A percentile compares a stretch with the other conserved stretches of the same genome.
These are phyloP conservation scores for Meyerozyma sp. DNA, from an alignment of 1,139 yeast genomes.

Conservation along the genomic window DNA sequence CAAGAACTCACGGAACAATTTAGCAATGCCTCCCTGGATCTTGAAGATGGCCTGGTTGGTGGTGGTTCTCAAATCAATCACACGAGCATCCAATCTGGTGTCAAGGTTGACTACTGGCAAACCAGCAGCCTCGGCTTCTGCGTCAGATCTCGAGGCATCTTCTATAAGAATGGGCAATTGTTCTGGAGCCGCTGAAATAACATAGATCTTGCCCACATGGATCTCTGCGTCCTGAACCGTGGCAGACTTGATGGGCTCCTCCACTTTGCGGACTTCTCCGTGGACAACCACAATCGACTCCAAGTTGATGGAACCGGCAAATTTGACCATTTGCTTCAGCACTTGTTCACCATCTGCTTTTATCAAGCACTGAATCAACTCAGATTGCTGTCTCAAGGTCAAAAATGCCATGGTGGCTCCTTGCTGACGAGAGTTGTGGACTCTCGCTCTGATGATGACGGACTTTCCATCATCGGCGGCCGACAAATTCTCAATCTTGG, in stretches of 20 bases:
- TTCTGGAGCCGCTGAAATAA: conserved; percentile 85
- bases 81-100: conserved; percentile 91
- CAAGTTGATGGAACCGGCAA: conserved; percentile 81
- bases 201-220: conserved; percentile 63
- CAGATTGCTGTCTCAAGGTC: conserved; percentile 85
- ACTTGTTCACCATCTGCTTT: conserved; percentile 59
- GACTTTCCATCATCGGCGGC: conserved; percentile 70
- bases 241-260: conserved; percentile 83
- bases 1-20: conserved; percentile 85
- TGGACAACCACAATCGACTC: conserved; percentile 90
- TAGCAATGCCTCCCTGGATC: conserved; percentile 85
- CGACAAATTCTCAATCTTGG: conserved; percentile 50
- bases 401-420: conserved; percentile 92
- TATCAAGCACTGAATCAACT: conserved; percentile 76
- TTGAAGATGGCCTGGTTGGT: conserved; percentile 97
- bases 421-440: conserved; percentile 89
- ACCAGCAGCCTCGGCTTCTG: conserved; percentile 88
- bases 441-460: conserved; percentile 86
- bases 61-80: conserved; percentile 91
- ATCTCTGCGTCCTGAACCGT: conserved; percentile 90
- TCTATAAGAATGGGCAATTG: conserved; percentile 91
- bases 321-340: conserved; percentile 94
- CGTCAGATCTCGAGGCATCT: conserved; percentile 94
- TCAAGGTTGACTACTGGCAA: conserved; percentile 93
- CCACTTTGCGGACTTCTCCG: conserved; percentile 80